These are phyloP conservation scores for Penicillium bialowiezense DNA, from an alignment of 495 filamentous ascomycete species.

Conservation along the genomic window DNA sequence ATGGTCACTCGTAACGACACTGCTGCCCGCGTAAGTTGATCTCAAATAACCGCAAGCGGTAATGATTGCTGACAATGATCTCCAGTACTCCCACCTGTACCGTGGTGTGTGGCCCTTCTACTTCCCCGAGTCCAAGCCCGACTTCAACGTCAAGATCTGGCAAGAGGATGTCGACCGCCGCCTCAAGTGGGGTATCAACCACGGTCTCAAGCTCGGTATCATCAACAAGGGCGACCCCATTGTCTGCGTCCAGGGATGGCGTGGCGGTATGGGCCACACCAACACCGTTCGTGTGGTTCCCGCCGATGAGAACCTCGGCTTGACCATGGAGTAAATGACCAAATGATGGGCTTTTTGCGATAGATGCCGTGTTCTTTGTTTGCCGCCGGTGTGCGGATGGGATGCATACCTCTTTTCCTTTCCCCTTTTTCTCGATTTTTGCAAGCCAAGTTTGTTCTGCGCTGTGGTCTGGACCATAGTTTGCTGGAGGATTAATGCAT, in stretches of 20 bases:
- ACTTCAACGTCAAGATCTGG: constrained; percentile 87
- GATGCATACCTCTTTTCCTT: constrained; percentile 26
- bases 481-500: constrained; percentile 21
- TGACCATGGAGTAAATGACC: constrained; percentile 36
- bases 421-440: constrained; percentile 10
- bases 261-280: constrained; percentile 95
- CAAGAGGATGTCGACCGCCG: constrained; percentile 97
- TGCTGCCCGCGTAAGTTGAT: constrained; percentile 64
- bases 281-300: constrained; percentile 82
- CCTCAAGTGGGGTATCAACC: constrained; percentile 88
- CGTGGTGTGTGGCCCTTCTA: constrained; percentile 97
- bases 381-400: constrained; percentile 26
- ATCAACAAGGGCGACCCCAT: constrained; percentile 80
- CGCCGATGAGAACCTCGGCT: constrained; percentile 61
- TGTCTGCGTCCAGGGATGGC: constrained; percentile 96
- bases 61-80: constrained; percentile 13
- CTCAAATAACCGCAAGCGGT: neutral
- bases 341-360: constrained; percentile 13
- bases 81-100: constrained; percentile 84
- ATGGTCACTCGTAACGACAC: constrained; percentile 89
- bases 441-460: constrained; percentile 18
- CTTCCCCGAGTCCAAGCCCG: constrained; percentile 88
- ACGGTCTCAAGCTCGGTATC: constrained; percentile 80
- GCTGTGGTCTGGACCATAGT: constrained; percentile 23
- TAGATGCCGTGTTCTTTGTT: constrained; percentile 12